These are phyloP conservation scores for Scolecobasidium constrictum DNA, from an alignment of 2,329 filamentous ascomycete species.

Conservation along the genomic window DNA sequence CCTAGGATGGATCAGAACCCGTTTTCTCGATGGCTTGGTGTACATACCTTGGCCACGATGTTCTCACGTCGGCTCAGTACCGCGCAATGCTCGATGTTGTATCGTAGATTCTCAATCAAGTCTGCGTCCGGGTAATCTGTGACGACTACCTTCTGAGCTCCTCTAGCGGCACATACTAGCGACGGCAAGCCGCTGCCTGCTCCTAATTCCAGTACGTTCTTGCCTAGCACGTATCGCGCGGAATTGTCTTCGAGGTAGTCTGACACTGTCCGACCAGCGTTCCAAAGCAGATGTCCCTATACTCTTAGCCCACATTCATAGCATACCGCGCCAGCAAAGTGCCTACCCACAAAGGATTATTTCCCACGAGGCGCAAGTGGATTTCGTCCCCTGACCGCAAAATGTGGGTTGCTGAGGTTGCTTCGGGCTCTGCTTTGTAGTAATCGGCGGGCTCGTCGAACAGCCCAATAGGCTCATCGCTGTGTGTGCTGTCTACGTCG, in stretches of 20 bases:
- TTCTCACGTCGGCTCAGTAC: conserved; percentile 25
- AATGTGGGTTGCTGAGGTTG: conserved; percentile 61
- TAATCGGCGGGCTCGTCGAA: conserved; percentile 76
- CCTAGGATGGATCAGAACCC: conserved; percentile 36
- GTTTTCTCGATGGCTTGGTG: too few relatives aligned
- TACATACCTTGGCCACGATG: too few relatives aligned
- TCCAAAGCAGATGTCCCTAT: conserved; percentile 80
- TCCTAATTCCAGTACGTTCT: conserved; percentile 77
- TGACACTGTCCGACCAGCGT: conserved; percentile 69
- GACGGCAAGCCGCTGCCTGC: conserved; percentile 79
- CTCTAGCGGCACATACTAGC: conserved; percentile 63
- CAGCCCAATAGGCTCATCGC: conserved; percentile 33
- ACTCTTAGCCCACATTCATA: too few relatives aligned
- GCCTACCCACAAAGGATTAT: conserved; percentile 75
- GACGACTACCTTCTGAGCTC: conserved; percentile 57
- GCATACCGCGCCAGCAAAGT: too few relatives aligned
- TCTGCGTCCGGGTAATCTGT: conserved; percentile 85
- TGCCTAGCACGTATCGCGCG: conserved; percentile 46
- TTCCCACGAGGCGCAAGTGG: conserved; percentile 68
- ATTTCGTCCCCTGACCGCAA: conserved; percentile 56
- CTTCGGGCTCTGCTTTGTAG: conserved; percentile 65
- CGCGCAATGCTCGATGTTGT: conserved; percentile 56
- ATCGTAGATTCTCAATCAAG: conserved; percentile 66
- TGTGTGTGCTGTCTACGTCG: background rate
- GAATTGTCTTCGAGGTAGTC: conserved; percentile 64